Base-by-base conservation (phyloP, 2,329 filamentous ascomycete species). In the Fusarium devonianum region DNA sequence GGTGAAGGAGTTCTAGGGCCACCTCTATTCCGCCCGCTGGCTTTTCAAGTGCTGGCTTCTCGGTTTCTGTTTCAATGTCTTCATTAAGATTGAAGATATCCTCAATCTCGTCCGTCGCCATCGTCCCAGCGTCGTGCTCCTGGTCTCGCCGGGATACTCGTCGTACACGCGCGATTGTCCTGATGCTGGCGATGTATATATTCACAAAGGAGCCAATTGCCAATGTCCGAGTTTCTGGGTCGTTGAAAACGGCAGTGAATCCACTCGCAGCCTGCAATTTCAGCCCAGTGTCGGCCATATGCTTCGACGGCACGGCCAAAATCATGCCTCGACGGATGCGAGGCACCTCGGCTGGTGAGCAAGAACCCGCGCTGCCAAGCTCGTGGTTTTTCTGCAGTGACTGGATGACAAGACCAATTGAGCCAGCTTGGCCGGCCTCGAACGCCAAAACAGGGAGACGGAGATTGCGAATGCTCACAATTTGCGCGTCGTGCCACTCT, bases 401-500 rank as follows among this genome's bases (percentile, higher is more conserved):
- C 22, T 81, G 75, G n/a, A 88, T 79, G 3, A 88, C 80, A 39
- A 97, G 77, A 0, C 92, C 93, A 43, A 99, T 82, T 0, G 92
- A 97, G 1, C 93, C 94, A 5, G 93, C 92, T 71, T 99, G 93
- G 8, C 90, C 91, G 12, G 86, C 80, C 39, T 86, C 80, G 7
- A 97, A 79, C 1, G 81, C 84, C 35, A 85, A 84, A 0, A 97
- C 92, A 0, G 93, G 90, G 3, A 97, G 77, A 5, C 93, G 85
- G 7, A 99, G 77, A 62, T 96, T 96, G 16, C 93, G 87, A 32
- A 97, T 86, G 62, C 92, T 97, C 33, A 90, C 86, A 42, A 97
- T 85, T 32, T 82, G 86, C 5, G 93, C 91, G 17, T 80, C 79
- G 55, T 90, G 85, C 93, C 93, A 97, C 70, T 90, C 87, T 12